These are phyloP conservation scores for Oenanthe javanica DNA, from an alignment of 140 eudicot genomes.

Conservation along the genomic window DNA sequence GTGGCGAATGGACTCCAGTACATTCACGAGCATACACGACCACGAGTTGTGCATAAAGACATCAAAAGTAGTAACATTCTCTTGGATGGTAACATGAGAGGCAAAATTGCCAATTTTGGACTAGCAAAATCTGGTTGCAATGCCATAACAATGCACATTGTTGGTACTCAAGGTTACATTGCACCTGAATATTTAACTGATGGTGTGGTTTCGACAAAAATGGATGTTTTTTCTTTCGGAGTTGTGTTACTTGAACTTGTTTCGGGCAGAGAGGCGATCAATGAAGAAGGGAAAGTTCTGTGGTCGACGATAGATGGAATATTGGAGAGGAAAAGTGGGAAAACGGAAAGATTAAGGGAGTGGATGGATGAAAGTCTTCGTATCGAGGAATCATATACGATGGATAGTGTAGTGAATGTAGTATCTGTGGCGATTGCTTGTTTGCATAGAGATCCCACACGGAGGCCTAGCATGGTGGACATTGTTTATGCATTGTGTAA, in stretches of 20 bases:
- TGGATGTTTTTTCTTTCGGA: constrained; percentile 81
- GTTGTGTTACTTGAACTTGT: constrained; percentile 85
- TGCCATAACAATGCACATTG: constrained; percentile 92
- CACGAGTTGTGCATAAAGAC: constrained; percentile 92
- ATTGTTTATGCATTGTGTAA: constrained; percentile 76
- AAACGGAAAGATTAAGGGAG: constrained; percentile 27
- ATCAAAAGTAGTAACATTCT: constrained; percentile 81
- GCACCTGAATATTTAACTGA: constrained; percentile 79
- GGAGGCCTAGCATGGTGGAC: constrained; percentile 80
- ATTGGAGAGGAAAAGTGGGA: constrained; percentile 36
- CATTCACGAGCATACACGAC: constrained; percentile 90
- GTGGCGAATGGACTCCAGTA: constrained; percentile 92
- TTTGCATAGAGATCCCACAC: constrained; percentile 56
- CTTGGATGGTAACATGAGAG: constrained; percentile 74
- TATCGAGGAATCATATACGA: constrained; percentile 29
- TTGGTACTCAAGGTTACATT: constrained; percentile 85
- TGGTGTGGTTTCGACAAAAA: constrained; percentile 75
- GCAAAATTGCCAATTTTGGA: constrained; percentile 91
- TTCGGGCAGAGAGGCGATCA: constrained; percentile 56
- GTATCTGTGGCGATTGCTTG: constrained; percentile 63
- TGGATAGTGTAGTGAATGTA: constrained; percentile 54
- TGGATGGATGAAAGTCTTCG: constrained; percentile 47
- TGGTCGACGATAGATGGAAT: constrained; percentile 43
- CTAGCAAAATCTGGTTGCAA: constrained; percentile 93
- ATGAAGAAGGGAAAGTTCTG: constrained; percentile 55